Percentiles rank a stretch among this genome's conserved stretches.
These are phyloP conservation scores for Aspergillus tanneri DNA, from an alignment of 2,329 filamentous ascomycete species.

Conservation along the genomic window DNA sequence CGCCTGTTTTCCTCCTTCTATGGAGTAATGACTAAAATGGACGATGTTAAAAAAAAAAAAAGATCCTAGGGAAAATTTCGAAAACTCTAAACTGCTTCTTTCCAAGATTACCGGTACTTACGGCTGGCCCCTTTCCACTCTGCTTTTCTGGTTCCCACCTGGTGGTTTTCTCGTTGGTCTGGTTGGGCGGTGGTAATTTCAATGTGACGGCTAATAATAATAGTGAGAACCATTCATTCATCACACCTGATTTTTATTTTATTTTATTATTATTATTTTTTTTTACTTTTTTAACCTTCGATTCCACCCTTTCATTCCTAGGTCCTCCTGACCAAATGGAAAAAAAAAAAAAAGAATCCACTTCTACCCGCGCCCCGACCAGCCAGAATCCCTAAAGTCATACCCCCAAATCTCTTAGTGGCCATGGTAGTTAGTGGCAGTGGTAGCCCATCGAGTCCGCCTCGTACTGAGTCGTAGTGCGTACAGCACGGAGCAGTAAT, in stretches of 20 bases:
- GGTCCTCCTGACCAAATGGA: constrained; percentile 6
- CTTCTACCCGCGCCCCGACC: too few relatives aligned
- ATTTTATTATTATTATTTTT: not conserved
- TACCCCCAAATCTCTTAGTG: too few relatives aligned
- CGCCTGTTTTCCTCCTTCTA: not conserved
- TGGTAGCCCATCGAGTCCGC: too few relatives aligned
- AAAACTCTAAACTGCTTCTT: not conserved
- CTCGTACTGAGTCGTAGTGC: too few relatives aligned
- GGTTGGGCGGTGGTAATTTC: constrained; percentile 2
- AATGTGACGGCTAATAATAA: constrained; percentile 3
- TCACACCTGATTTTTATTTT: not conserved
- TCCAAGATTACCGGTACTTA: not conserved
- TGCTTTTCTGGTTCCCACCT: not conserved
- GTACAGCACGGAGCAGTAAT: too few relatives aligned
- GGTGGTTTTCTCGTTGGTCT: not conserved
- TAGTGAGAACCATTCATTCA: not conserved
- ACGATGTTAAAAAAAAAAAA: not conserved
- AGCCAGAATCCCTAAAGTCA: too few relatives aligned
- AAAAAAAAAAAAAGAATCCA: not conserved
- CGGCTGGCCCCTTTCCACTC: not conserved
- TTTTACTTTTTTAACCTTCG: not conserved
- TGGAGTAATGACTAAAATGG: not conserved
- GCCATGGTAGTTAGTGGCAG: too few relatives aligned
- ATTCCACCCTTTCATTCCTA: constrained; percentile 5
- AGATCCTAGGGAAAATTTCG: not conserved